A percentile compares a stretch with the other conserved stretches of the same genome.
Conservation (phyloP, 2,329 filamentous ascomycete genomes). For the Colletotrichum sp. region DNA sequence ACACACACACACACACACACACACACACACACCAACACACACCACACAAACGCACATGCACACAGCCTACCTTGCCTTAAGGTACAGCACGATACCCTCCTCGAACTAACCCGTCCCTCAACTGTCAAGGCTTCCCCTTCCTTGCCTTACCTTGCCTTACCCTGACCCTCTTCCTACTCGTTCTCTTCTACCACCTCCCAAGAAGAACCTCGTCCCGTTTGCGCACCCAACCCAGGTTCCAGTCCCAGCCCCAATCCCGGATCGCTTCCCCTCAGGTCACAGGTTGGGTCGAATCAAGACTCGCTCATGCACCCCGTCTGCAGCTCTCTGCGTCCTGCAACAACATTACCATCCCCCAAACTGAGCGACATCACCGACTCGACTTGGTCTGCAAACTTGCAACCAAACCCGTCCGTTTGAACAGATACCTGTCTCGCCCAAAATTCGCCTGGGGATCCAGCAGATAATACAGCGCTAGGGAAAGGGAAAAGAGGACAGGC, state of each 20-base stretch:
- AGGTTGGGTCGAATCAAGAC: conserved; percentile 1
- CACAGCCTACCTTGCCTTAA: background rate
- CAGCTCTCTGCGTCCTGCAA: conserved; percentile 10
- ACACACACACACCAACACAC: background rate
- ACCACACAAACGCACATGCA: background rate
- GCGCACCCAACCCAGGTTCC: background rate
- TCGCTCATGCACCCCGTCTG: conserved; percentile 8
- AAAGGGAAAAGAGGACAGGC: background rate
- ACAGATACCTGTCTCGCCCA: background rate
- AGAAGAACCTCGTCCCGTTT: background rate
- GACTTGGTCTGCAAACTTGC: background rate
- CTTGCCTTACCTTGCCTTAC: background rate
- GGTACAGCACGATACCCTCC: background rate
- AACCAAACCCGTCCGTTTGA: background rate
- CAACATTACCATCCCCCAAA: conserved; percentile 4
- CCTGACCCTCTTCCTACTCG: background rate
- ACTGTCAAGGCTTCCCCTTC: background rate
- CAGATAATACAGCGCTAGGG: background rate
- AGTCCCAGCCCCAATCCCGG: background rate
- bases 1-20: background rate
- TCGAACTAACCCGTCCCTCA: background rate
- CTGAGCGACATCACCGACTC: background rate
- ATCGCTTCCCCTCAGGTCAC: background rate
- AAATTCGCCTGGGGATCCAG: background rate
- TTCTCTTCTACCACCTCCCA: background rate